A percentile compares a stretch with the other conserved stretches of the same genome.
Evolutionary conservation across 1,139 yeast species (phyloP).

Genomic region (Diutina scorzettiae): DNA sequence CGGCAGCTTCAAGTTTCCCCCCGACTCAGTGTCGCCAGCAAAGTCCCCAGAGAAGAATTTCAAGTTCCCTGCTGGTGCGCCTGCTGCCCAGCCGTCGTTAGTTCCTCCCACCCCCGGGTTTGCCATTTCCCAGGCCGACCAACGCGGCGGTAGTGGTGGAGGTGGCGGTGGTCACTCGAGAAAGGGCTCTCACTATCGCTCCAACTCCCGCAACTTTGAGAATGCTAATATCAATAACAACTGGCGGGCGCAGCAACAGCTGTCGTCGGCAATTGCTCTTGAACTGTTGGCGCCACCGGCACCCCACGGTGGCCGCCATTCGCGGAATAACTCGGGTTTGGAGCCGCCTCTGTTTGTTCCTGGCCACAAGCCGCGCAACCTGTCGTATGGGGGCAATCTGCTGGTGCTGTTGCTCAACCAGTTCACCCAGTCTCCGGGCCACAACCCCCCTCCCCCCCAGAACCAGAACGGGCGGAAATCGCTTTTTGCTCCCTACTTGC

Average conservation of each 20-base stretch:
- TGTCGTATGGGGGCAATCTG: slow-evolving; percentile 45
- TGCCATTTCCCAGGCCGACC: slow-evolving; percentile 18
- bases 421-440: slow-evolving; percentile 17
- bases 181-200: slow-evolving; percentile 37
- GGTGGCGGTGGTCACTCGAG: slow-evolving; percentile 22
- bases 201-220: slow-evolving; percentile 49
- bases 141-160: slow-evolving; percentile 17
- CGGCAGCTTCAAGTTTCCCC: slow-evolving; percentile 27
- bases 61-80: slow-evolving; percentile 28
- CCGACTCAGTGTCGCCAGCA: slow-evolving; percentile 13
- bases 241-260: slow-evolving; percentile 45
- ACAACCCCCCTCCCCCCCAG: slow-evolving; percentile 19
- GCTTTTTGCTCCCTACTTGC: slow-evolving; percentile 88
- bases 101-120: slow-evolving; percentile 23
- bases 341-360: slow-evolving; percentile 59
- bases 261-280: slow-evolving; percentile 9
- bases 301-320: slow-evolving; percentile 5
- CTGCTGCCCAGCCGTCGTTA: not conserved
- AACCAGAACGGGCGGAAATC: slow-evolving; percentile 46
- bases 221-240: slow-evolving; percentile 39
- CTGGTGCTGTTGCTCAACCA: slow-evolving; percentile 44
- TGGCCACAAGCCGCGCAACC: slow-evolving; percentile 63
- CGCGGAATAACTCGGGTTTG: slow-evolving; percentile 14
- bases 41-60: slow-evolving; percentile 6
- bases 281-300: slow-evolving; percentile 2